Evolutionary conservation across 768 basidiomycete genomes (phyloP).

Genomic region (Asterophora parasitica): DNA sequence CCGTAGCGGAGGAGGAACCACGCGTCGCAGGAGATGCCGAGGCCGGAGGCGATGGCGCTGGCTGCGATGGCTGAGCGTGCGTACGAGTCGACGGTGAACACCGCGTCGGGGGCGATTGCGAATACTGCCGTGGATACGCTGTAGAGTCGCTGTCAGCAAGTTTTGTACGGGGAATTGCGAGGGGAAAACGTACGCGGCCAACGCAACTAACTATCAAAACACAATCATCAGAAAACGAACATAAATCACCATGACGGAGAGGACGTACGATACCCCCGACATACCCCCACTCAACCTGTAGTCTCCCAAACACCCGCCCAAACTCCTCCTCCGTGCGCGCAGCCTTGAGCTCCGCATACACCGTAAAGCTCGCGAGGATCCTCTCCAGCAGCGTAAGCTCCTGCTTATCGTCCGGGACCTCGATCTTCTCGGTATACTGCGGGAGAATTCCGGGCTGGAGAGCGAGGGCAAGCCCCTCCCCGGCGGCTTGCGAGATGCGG

Average conservation of each 20-base stretch:
- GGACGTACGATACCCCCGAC: constrained; percentile 54
- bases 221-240: too few species aligned
- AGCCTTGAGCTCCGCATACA: constrained; percentile 50
- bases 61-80: constrained; percentile 51
- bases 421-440: constrained; percentile 38
- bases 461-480: constrained; percentile 2
- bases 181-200: constrained; percentile 44
- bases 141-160: neutral
- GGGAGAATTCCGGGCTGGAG: constrained; percentile 25
- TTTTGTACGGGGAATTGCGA: neutral
- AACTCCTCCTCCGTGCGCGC: constrained; percentile 45
- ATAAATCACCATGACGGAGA: too few species aligned
- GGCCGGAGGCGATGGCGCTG: constrained; percentile 54
- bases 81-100: constrained; percentile 44
- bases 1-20: constrained; percentile 66
- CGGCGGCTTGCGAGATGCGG: too few species aligned
- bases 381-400: constrained; percentile 29
- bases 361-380: constrained; percentile 45
- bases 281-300: constrained; percentile 62
- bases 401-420: constrained; percentile 16
- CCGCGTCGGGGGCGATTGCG: constrained; percentile 48
- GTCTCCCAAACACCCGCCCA: constrained; percentile 41
- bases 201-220: constrained; percentile 44
- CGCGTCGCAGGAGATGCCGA: constrained; percentile 58
- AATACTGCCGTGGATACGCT: constrained; percentile 58